Conservation (phyloP, 352 stramenopile genomes). For the Phytopythium chamaehyphon region DNA sequence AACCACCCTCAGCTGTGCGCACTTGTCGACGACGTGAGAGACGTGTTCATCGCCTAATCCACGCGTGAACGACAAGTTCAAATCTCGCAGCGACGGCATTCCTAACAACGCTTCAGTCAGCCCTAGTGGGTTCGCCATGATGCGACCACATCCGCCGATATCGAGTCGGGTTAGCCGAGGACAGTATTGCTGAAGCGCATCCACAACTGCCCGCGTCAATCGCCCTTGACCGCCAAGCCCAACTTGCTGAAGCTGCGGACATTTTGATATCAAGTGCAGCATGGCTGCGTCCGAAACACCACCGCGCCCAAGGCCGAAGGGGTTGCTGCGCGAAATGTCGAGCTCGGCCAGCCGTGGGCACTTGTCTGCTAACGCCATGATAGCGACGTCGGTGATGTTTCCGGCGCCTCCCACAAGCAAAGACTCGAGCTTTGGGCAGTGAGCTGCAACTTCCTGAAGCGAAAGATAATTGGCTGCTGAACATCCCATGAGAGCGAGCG, state of each 20-base stretch:
- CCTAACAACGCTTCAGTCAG: slow-evolving; percentile 35
- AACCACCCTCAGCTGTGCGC: not conserved
- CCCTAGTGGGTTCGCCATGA: slow-evolving; percentile 45
- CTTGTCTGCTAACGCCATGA: slow-evolving; percentile 35
- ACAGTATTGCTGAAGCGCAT: slow-evolving; percentile 32
- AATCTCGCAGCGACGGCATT: slow-evolving; percentile 40
- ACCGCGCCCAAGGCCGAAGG: slow-evolving; percentile 49
- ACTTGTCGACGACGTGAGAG: slow-evolving; percentile 3
- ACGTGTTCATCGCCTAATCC: slow-evolving; percentile 41
- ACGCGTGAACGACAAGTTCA: slow-evolving; percentile 56
- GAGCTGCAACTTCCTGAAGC: slow-evolving; percentile 25
- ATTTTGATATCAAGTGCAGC: slow-evolving; percentile 38
- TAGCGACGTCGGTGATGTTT: slow-evolving; percentile 35
- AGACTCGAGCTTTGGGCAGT: slow-evolving; percentile 29
- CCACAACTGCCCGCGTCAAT: slow-evolving; percentile 35
- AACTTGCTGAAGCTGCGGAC: slow-evolving; percentile 32
- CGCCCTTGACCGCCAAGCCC: slow-evolving; percentile 48
- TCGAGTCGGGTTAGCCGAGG: slow-evolving; percentile 42
- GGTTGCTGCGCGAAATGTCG: slow-evolving; percentile 62
- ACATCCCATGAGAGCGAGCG: slow-evolving; percentile 50
- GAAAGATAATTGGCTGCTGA: slow-evolving; percentile 43
- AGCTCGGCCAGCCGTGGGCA: slow-evolving; percentile 35
- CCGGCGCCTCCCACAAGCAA: slow-evolving; percentile 45
- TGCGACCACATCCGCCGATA: slow-evolving; percentile 53
- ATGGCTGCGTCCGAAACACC: slow-evolving; percentile 46